Evolutionary conservation across 768 basidiomycete genomes (phyloP).

Genomic region (Tulasnella sp.): DNA sequence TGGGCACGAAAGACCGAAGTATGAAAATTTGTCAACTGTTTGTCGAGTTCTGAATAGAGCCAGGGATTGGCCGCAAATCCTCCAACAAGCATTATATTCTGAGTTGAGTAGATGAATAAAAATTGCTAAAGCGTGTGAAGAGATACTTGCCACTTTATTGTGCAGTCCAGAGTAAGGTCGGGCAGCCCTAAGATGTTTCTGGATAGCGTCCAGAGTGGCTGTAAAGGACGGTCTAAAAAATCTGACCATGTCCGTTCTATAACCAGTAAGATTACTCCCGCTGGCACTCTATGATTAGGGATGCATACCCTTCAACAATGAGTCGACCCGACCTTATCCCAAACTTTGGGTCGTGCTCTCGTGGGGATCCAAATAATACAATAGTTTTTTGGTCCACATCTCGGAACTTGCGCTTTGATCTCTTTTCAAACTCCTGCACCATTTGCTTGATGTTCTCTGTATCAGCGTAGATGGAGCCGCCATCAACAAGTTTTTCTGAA

Average conservation of each 20-base stretch:
- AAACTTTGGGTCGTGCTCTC: not conserved
- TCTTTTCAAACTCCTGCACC: conserved; percentile 12
- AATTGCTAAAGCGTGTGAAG: conserved; percentile 35
- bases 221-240: conserved; percentile 36
- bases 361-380: not conserved
- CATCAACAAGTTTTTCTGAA: too few species aligned
- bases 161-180: conserved; percentile 27
- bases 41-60: conserved; percentile 64
- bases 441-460: conserved; percentile 30
- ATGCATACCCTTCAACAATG: not conserved
- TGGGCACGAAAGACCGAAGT: conserved; percentile 56
- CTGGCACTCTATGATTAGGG: too few species aligned
- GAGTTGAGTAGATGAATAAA: conserved; percentile 1
- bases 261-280: too few species aligned
- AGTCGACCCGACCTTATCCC: not conserved
- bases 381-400: not conserved
- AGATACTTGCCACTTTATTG: conserved; percentile 17
- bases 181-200: too few species aligned
- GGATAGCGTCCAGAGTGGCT: conserved; percentile 29
- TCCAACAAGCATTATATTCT: conserved; percentile 77
- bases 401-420: not conserved
- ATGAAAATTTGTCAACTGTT: conserved; percentile 43
- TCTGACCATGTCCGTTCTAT: conserved; percentile 29
- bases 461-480: too few species aligned
- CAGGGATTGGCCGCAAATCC: conserved; percentile 75